Percentiles rank a stretch among this genome's conserved stretches.
Evolutionary conservation across 169 alveolate species (phyloP).

Genomic region (Miamiensis avidus): DNA sequence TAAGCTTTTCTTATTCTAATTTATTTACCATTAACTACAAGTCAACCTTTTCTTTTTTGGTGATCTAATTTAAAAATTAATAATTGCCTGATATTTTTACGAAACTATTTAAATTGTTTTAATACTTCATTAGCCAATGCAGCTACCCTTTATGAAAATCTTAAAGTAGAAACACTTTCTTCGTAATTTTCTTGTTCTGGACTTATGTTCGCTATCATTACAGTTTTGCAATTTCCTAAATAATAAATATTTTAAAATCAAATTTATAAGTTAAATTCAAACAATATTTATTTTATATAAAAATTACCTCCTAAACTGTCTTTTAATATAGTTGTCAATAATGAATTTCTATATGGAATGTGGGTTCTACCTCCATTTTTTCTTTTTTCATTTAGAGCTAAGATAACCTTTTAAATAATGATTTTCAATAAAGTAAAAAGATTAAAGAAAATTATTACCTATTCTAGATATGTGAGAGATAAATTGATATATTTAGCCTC

Average conservation of each 20-base stretch:
- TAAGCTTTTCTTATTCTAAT: slow-evolving; percentile 46
- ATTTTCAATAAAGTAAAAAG: slow-evolving; percentile 21
- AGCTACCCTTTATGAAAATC: slow-evolving; percentile 80
- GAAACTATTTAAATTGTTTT: not conserved
- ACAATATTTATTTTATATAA: too few species aligned
- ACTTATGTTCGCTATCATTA: slow-evolving; percentile 77
- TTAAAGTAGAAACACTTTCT: slow-evolving; percentile 77
- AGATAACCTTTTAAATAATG: slow-evolving; percentile 47
- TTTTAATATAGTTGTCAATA: slow-evolving; percentile 84
- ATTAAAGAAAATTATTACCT: slow-evolving; percentile 47
- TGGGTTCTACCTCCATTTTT: slow-evolving; percentile 74
- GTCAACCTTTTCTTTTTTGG: slow-evolving; percentile 53
- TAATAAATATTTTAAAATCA: too few species aligned
- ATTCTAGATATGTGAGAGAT: slow-evolving; percentile 78
- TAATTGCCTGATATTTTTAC: not conserved
- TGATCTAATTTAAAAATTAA: slow-evolving; percentile 26
- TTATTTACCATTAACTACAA: slow-evolving; percentile 46
- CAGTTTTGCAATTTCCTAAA: slow-evolving; percentile 76
- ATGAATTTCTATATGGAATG: slow-evolving; percentile 84
- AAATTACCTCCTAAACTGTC: slow-evolving; percentile 81
- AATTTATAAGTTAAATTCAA: too few species aligned
- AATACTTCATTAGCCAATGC: slow-evolving; percentile 66
- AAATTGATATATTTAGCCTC: slow-evolving; percentile 79
- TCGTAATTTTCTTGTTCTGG: slow-evolving; percentile 71
- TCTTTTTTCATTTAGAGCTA: slow-evolving; percentile 77